Evolutionary conservation across 2,329 filamentous ascomycete genomes (phyloP).

Genomic region (Xylariaceae sp.): DNA sequence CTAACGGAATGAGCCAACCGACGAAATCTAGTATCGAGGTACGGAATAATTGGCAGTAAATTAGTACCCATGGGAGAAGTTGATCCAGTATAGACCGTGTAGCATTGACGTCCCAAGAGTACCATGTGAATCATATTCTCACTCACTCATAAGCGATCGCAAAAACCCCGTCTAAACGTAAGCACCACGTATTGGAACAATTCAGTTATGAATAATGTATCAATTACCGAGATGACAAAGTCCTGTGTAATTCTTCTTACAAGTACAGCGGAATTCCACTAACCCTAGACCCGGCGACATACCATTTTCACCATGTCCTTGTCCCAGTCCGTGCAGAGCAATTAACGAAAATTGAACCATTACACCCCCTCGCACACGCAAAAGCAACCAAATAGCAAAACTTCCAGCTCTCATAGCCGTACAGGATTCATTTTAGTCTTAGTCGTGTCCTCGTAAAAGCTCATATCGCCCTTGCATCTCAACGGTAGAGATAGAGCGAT

Average conservation of each 20-base stretch:
- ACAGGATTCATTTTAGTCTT: conserved; percentile 2
- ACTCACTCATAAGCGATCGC: too few species aligned
- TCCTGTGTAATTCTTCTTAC: not conserved
- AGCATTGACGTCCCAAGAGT: too few species aligned
- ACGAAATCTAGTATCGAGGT: too few species aligned
- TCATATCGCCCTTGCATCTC: not conserved
- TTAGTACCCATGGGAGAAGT: too few species aligned
- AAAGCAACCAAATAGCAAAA: conserved; percentile 9
- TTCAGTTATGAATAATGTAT: not conserved
- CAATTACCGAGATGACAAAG: conserved; percentile 7
- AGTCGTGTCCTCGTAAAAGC: conserved; percentile 14
- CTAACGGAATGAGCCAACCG: not conserved
- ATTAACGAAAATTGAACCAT: not conserved
- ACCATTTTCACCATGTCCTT: not conserved
- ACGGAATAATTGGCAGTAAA: too few species aligned
- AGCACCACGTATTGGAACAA: too few species aligned
- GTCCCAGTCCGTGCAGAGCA: not conserved
- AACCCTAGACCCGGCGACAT: not conserved
- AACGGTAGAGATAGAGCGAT: not conserved
- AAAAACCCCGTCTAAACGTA: not conserved
- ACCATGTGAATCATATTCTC: too few species aligned
- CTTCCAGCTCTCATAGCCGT: conserved; percentile 3
- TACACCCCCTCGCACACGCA: conserved; percentile 1
- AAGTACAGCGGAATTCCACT: not conserved
- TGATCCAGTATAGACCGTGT: too few species aligned